These are phyloP conservation scores for Ceratocystis alfenasii DNA, from an alignment of 2,329 filamentous ascomycete genomes.

Conservation along the genomic window DNA sequence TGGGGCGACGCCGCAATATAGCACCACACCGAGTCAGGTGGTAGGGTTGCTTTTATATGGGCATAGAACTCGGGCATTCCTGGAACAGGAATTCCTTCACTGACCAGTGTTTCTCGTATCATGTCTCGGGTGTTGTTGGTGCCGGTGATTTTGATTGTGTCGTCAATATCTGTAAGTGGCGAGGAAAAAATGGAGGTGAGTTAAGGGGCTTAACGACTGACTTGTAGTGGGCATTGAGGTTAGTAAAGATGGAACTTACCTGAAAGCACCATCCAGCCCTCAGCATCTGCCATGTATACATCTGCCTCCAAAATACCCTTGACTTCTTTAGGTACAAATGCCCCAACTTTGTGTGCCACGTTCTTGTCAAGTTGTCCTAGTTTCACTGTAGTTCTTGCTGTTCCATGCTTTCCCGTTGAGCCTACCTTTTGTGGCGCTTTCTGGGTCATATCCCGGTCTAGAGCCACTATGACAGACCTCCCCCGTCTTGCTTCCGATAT, in stretches of 20 bases:
- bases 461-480: constrained; percentile 39
- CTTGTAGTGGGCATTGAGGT: background rate
- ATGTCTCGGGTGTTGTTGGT: constrained; percentile 73
- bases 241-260: constrained; percentile 33
- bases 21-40: constrained; percentile 62
- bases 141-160: constrained; percentile 86
- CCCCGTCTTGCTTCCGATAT: constrained; percentile 63
- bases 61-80: constrained; percentile 81
- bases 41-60: constrained; percentile 44
- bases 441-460: background rate
- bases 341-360: constrained; percentile 36
- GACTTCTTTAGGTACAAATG: constrained; percentile 40
- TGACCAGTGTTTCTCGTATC: constrained; percentile 70
- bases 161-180: constrained; percentile 61
- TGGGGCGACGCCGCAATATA: constrained; percentile 91
- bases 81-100: constrained; percentile 54
- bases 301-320: constrained; percentile 50
- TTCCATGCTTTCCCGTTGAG: constrained; percentile 59
- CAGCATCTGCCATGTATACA: constrained; percentile 61
- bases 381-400: constrained; percentile 51
- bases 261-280: constrained; percentile 76
- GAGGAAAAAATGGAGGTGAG: constrained; percentile 22
- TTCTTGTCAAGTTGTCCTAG: constrained; percentile 38
- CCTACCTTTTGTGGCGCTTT: constrained; percentile 41
- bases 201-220: background rate